phyloP scores from a whole-genome alignment of 2,329 filamentous ascomycete species.

The Talaromyces marneffei region DNA sequence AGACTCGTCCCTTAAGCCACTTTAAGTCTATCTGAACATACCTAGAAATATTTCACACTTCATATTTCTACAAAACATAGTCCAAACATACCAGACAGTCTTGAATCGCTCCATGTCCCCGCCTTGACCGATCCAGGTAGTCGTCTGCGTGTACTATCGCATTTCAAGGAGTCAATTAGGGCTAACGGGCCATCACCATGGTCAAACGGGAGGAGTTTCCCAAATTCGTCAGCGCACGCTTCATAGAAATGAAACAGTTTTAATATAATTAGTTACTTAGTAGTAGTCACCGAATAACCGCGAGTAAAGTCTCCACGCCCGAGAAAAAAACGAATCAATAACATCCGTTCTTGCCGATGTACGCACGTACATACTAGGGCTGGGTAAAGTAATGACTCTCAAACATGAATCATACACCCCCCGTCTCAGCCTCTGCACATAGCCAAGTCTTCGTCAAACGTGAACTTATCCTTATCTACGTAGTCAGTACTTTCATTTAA shows the following conservation, averaged over 20 bases:
- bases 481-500: too few relatives aligned
- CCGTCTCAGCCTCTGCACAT: neutral
- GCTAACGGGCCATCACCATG: neutral
- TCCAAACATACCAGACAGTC: neutral
- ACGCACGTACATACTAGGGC: neutral
- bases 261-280: neutral
- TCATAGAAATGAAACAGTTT: neutral
- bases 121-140: neutral
- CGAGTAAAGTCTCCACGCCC: neutral
- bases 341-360: too few relatives aligned
- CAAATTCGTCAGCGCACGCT: neutral
- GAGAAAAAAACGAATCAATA: neutral
- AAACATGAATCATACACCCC: constrained; percentile 1
- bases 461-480: neutral
- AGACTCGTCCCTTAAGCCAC: neutral
- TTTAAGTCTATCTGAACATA: neutral
- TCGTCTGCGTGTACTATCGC: neutral
- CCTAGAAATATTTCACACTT: neutral
- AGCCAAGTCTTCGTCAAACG: neutral
- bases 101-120: neutral
- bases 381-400: neutral
- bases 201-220: neutral
- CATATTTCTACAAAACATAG: neutral
- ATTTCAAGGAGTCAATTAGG: neutral
- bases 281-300: neutral